A percentile compares a stretch with the other conserved stretches of the same genome.
Conservation (phyloP, 139 green algal species). For the Chlamydomonas incerta region DNA sequence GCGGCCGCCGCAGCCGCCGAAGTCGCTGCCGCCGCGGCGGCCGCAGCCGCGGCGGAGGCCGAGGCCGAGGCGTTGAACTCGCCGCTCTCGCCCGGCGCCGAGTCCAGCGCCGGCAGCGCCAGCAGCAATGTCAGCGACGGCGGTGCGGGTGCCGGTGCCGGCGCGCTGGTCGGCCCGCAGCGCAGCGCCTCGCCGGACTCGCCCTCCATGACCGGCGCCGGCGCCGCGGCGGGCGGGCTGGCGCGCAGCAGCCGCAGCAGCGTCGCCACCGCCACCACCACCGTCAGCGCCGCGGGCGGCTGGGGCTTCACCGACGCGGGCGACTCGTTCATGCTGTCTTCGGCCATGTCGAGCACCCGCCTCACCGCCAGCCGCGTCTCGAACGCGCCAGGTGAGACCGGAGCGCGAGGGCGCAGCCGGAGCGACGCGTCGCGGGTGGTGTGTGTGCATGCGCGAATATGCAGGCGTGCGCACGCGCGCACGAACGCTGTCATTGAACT, state of each 20-base stretch:
- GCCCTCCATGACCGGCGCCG: neutral
- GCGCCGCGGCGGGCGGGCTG: neutral
- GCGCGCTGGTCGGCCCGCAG: too few relatives aligned
- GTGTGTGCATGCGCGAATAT: too few relatives aligned
- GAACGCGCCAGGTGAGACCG: too few relatives aligned
- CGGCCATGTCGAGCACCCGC: neutral
- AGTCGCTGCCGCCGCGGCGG: neutral
- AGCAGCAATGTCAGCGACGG: neutral
- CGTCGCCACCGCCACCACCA: neutral
- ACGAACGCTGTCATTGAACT: too few relatives aligned
- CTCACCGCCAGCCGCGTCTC: neutral
- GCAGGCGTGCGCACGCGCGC: too few relatives aligned
- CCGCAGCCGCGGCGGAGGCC: neutral
- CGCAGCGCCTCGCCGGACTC: conserved; percentile 5
- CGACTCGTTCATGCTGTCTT: neutral
- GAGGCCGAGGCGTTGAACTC: neutral
- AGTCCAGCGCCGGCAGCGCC: too few relatives aligned
- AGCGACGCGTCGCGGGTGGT: too few relatives aligned
- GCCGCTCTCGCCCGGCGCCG: neutral
- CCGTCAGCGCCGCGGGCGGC: neutral
- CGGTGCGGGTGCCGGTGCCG: too few relatives aligned
- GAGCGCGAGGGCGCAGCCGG: too few relatives aligned
- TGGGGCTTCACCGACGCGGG: conserved; percentile 10
- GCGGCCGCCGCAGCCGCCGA: neutral
- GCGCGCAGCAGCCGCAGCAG: neutral